Base-by-base conservation (phyloP, 2,329 filamentous ascomycete genomes). In the Lasiodiplodia citricola region DNA sequence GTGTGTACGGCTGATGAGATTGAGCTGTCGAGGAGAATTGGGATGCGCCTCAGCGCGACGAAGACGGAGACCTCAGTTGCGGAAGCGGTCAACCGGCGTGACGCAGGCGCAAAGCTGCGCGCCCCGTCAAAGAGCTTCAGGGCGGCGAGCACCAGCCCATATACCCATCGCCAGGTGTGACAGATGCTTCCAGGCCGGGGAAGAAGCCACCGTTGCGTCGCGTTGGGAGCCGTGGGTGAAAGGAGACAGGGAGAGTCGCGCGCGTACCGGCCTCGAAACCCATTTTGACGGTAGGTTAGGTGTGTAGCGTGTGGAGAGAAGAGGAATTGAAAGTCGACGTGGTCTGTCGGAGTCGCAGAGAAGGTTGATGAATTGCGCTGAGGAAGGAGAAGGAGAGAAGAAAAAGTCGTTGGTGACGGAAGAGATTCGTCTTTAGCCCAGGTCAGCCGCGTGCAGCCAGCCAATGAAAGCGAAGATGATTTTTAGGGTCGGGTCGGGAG, bases 191-290 rank as follows among this genome's bases (percentile, higher is more conserved):
- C 21, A 18, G 31, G n/a, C 28, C 13, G 23, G 28, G 37, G 10
- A 52, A 51, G 60, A 37, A 50, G 47, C 47, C 60, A 52, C 47
- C 60, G 47, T 64, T 37, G 60, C 25, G 60, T 64, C 47, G 60
- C 47, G 60, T 52, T n/a, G 60, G 18, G 60, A 31, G 10, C 13
- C 11, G n/a, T 50, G 72, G 73, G 70, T 70, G 58, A 64, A 52
- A 70, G 65, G 69, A 67, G 68, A 41, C 74, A 79, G 28, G 65
- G 65, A 67, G 52, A 38, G 8, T 23, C 21, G 37, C 35, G 52
- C 52, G 52, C 79, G 68, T 79, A 81, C 79, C 79, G 64, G 73
- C 67, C 73, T 78, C 77, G 76, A 78, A 78, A 76, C 78, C 78
- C 79, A 81, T 81, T 77, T 70, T 80, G 77, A 73, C 23, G 37